These are phyloP conservation scores for Aspergillus caelatus DNA, from an alignment of 2,329 filamentous ascomycete species.

Conservation along the genomic window DNA sequence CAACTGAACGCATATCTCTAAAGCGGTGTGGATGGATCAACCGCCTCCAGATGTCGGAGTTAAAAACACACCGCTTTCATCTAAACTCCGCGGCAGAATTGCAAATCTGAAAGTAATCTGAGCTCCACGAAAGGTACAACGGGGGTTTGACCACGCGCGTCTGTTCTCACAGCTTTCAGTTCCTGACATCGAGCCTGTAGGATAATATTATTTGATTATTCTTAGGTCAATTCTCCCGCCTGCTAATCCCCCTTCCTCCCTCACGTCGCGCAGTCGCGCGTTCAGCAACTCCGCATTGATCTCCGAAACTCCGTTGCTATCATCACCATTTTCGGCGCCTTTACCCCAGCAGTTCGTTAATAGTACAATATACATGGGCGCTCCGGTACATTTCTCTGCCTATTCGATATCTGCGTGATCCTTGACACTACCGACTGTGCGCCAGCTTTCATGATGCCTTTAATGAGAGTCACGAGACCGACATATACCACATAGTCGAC, in stretches of 20 bases:
- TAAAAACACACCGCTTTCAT: conserved; percentile 20
- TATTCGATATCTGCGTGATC: background rate
- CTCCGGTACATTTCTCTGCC: background rate
- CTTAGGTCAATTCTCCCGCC: background rate
- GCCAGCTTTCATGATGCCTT: conserved; percentile 17
- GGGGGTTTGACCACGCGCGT: conserved; percentile 4
- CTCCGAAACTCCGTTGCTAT: conserved; percentile 14
- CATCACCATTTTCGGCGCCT: conserved; percentile 1
- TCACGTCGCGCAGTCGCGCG: background rate
- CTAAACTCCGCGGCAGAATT: conserved; percentile 17
- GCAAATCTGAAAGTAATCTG: conserved; percentile 15
- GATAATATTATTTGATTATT: background rate
- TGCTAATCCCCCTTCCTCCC: background rate
- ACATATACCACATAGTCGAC: conserved; percentile 13
- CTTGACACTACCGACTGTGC: background rate
- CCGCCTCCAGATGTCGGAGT: conserved; percentile 3
- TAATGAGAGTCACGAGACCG: conserved; percentile 10
- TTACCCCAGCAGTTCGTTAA: background rate
- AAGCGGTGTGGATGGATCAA: background rate
- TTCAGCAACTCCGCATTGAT: conserved; percentile 9
- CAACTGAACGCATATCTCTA: no score
- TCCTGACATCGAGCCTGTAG: background rate
- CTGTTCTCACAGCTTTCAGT: background rate
- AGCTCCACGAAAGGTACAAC: conserved; percentile 8
- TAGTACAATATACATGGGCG: background rate